Conservation (phyloP, 1,284 basidiomycete species). For the Leccinum angustisporum region DNA sequence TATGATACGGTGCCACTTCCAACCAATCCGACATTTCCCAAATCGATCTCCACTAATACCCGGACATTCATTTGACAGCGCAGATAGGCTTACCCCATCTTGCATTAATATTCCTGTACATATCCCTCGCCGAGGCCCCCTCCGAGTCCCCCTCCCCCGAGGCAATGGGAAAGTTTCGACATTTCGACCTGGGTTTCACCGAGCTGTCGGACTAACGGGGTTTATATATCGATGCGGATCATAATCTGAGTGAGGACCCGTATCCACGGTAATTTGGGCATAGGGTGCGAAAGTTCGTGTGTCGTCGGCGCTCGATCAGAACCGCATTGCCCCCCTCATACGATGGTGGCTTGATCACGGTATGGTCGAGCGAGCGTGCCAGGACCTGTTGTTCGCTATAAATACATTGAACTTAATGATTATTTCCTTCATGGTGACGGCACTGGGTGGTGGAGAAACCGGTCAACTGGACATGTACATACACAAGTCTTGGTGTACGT, state of each 20-base stretch:
- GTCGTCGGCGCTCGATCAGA: background rate
- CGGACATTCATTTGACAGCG: background rate
- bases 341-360: background rate
- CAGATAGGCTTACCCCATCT: background rate
- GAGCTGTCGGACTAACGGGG: background rate
- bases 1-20: background rate
- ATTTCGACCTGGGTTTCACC: slow-evolving; percentile 1
- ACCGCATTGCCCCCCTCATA: background rate
- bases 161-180: background rate
- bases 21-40: background rate
- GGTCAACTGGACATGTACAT: background rate
- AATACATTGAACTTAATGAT: background rate
- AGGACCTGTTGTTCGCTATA: background rate
- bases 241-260: background rate
- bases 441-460: background rate
- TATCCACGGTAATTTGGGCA: background rate
- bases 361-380: background rate
- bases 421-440: background rate
- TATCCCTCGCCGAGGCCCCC: background rate
- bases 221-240: background rate
- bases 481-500: background rate
- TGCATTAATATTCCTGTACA: background rate
- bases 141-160: background rate
- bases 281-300: background rate
- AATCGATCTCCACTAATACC: background rate